Conservation (phyloP, 305 asterid species). For the Solanum hybrid region DNA sequence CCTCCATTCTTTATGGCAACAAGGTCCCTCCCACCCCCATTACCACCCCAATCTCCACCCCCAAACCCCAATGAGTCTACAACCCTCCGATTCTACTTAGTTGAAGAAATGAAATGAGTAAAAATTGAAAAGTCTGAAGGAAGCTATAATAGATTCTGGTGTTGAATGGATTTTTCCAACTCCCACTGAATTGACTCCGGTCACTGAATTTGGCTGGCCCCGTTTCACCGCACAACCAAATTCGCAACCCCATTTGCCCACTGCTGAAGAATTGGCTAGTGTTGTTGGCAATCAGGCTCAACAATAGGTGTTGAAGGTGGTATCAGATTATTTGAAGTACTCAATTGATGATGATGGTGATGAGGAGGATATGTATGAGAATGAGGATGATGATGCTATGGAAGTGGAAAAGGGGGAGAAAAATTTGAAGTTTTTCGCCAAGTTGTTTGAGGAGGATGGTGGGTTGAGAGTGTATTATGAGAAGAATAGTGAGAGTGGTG, state of each 20-base stretch:
- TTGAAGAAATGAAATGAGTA: constrained; percentile 27
- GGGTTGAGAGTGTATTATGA: background rate
- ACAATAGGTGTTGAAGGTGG: background rate
- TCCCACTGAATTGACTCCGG: background rate
- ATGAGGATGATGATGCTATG: background rate
- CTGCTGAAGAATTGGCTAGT: background rate
- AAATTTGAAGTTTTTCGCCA: background rate
- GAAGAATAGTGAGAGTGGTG: constrained; percentile 1
- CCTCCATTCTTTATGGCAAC: constrained; percentile 89
- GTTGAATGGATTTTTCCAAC: constrained; percentile 41
- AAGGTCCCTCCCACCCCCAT: constrained; percentile 44
- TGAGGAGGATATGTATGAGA: background rate
- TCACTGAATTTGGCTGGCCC: constrained; percentile 29
- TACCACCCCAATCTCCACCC: background rate
- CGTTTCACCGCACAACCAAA: background rate
- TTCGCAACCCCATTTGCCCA: background rate
- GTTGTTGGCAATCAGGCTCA: background rate
- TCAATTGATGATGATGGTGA: background rate
- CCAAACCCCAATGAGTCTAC: constrained; percentile 6
- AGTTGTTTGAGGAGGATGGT: background rate
- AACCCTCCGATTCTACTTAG: constrained; percentile 24
- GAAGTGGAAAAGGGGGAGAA: background rate
- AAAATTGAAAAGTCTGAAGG: background rate
- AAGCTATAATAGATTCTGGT: background rate
- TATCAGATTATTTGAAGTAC: background rate